Evolutionary conservation across 2,329 filamentous ascomycete genomes (phyloP), one percentile per base, ranked within the genome.

Genomic region (Didymella segeticola): DNA sequence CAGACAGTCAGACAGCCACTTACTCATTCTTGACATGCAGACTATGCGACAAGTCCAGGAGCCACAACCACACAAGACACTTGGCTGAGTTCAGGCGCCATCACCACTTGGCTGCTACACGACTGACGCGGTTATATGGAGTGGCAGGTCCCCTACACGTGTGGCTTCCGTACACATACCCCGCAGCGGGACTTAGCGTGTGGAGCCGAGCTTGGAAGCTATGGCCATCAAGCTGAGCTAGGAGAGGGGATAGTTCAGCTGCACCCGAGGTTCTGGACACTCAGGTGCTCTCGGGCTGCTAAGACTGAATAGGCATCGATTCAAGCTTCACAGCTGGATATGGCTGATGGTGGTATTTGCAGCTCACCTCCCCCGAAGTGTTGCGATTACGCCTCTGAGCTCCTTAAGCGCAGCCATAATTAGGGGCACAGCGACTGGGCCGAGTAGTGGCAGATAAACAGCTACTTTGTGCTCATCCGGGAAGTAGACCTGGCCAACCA

Each of bases 401-500:
- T 98, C 93, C 66, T 93, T 96, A 37, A 96, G 63, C 23, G 91
- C 78, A 4, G 89, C 89, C 83, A 97, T 90, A 6, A 97, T 73
- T 43, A 99, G 77, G 30, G 95, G 95, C 11, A 98, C 93, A 4
- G 90, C 92, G 33, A 98, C 87, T 0, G 95, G 95, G 0, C 95
- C 95, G 33, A 99, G 78, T 10, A 99, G 78, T 1, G 95, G 95
- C 65, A 99, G 77, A 72, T 99, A 99, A 1, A 99, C 95, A 0
- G 95, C 95, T 20, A 99, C 86, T 76, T 98, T 99, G 75, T 99
- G 95, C 78, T 99, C 95, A 69, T 99, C 95, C 0, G 95, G 95
- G 74, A 99, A 99, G 75, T 98, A 99, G 2, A 98, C 88, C 77
- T 98, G 95, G 0, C 93, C 95, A 11, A 99, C 95, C 95, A 99